Evolutionary conservation across 78 protist genomes (phyloP), one percentile per base, ranked within the genome.

Genomic region (Mantamonas sphyraenae): DNA sequence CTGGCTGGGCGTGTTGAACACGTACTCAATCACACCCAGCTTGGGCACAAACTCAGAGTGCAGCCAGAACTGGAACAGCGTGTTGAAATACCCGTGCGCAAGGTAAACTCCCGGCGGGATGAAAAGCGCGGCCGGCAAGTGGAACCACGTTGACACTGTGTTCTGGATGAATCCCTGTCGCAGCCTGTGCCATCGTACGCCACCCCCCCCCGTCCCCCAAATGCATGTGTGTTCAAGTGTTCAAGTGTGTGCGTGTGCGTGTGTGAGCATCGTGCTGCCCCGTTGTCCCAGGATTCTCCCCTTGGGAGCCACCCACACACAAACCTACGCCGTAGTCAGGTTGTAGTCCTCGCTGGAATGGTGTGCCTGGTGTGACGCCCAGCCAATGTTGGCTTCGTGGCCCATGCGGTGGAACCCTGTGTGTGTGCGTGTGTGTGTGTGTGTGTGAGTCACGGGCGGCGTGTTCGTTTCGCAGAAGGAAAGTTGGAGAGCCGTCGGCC

Each of bases 41-140:
- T 37, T 28, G 31, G 33, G 12, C 53, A 75, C 68, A 3, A 39
- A 74, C 66, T 76, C 64, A 0, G 89, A 77, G 60, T 84, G 89
- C 5, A 84, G 73, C 89, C 89, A 84, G 55, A 78, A 84, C 68
- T 84, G 89, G 74, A 58, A 72, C 19, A 84, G 70, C 0, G 82
- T 78, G 67, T 84, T 78, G 45, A 77, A 61, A 59, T 71, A 76
- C 31, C 67, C 60, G 45, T 78, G 84, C 37, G 62, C 42, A 35
- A 40, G n/a, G 43, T 60, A 78, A 2, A 74, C 53, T 24, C 38
- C 30, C 30, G 79, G 83, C 31, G 84, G 89, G 10, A 74, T 31
- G 56, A 71, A 38, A 9, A 84, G 45, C 35, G 83, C 89, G 20
- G 64, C 7, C n/a, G 89, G 89, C 60, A 84, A 19, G 56, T 74